Evolutionary conservation across 805 yeast genomes (phyloP).

Genomic region (Teunomyces barrocoloradensis): DNA sequence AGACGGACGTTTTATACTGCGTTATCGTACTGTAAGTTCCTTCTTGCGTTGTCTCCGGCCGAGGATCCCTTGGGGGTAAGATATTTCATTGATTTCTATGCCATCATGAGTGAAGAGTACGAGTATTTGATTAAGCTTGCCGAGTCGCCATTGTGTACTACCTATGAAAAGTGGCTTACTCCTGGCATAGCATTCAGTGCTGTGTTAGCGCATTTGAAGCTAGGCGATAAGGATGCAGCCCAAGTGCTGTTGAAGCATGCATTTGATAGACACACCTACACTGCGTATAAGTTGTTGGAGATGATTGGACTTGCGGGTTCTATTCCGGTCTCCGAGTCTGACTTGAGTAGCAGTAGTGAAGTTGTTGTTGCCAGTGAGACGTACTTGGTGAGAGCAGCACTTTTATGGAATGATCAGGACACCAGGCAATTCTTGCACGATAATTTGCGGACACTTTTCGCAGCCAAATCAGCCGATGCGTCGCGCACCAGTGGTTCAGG

Average conservation of each 20-base stretch:
- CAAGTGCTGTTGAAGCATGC: conserved; percentile 47
- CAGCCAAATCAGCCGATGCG: neutral
- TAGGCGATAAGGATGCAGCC: conserved; percentile 46
- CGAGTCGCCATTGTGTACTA: conserved; percentile 52
- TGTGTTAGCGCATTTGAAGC: conserved; percentile 57
- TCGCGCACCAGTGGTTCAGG: conserved; percentile 7
- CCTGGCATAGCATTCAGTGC: conserved; percentile 69
- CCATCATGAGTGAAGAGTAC: conserved; percentile 63
- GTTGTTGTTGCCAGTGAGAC: conserved; percentile 50
- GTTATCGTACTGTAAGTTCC: conserved; percentile 65
- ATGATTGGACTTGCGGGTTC: conserved; percentile 38
- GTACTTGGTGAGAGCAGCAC: conserved; percentile 54
- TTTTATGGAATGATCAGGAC: conserved; percentile 51
- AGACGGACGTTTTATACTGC: conserved; percentile 79
- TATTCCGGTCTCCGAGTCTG: conserved; percentile 21
- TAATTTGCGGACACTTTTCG: conserved; percentile 27
- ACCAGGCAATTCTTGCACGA: conserved; percentile 48
- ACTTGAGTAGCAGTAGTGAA: conserved; percentile 17
- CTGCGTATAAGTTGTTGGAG: conserved; percentile 51
- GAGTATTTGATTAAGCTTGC: conserved; percentile 58
- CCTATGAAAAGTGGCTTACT: conserved; percentile 66
- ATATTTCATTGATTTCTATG: conserved; percentile 77
- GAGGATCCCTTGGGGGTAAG: conserved; percentile 86
- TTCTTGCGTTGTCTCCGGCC: conserved; percentile 67
- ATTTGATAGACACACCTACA: conserved; percentile 53